Percentiles rank a stretch among this genome's conserved stretches.
Evolutionary conservation across 768 basidiomycete genomes (phyloP).

Genomic region (Panaeolus cyanescens): DNA sequence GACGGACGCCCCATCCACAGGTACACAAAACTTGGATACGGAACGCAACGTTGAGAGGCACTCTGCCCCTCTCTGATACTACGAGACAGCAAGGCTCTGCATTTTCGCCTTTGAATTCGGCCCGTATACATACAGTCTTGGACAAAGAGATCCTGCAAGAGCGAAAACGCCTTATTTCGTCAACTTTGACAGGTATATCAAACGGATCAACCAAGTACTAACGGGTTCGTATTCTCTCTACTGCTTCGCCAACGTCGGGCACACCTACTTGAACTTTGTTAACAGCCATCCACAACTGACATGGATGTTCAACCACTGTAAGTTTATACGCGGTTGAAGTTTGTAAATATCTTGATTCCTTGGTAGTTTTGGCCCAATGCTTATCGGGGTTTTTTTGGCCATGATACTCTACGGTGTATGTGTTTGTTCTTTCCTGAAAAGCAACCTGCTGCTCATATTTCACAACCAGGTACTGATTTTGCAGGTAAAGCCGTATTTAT

Average conservation of each 20-base stretch:
- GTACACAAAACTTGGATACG: background rate
- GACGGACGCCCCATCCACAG: background rate
- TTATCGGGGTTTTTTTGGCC: constrained; percentile 17
- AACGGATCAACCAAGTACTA: background rate
- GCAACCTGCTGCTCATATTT: background rate
- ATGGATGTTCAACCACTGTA: background rate
- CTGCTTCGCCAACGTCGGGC: background rate
- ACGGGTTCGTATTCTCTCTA: background rate
- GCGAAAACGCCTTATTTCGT: background rate
- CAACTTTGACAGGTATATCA: background rate
- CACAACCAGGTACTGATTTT: constrained; percentile 8
- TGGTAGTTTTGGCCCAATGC: constrained; percentile 19
- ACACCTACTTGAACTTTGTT: background rate
- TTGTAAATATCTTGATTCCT: background rate
- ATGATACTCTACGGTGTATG: constrained; percentile 23
- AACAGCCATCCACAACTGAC: background rate
- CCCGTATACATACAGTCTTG: too few relatives aligned
- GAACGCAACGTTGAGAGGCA: background rate
- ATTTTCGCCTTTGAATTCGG: too few relatives aligned
- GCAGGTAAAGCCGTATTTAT: constrained; percentile 2
- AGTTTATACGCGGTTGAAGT: background rate
- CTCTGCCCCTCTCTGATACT: too few relatives aligned
- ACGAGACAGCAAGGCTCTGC: too few relatives aligned
- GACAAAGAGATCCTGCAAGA: too few relatives aligned
- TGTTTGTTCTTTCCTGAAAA: background rate